Evolutionary conservation across 169 alveolate genomes (phyloP), one percentile per base, ranked within the genome.

Genomic region (Eimeria necatrix): DNA sequence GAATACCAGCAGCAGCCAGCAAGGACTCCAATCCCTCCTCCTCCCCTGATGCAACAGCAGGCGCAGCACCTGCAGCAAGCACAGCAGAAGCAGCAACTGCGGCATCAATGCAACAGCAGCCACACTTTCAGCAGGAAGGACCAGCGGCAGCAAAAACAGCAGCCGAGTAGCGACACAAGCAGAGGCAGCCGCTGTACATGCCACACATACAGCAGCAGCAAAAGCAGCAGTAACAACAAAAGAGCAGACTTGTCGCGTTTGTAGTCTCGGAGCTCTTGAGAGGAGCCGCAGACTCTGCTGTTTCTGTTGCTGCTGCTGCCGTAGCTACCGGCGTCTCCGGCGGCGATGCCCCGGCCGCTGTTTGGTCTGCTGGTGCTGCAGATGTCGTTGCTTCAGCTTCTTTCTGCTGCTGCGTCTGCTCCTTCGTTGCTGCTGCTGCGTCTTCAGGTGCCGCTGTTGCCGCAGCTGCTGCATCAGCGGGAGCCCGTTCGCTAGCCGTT

Each of bases 1-100:
- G 93, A 16, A 86, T 64, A 14, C 83, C 93, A 26, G 83, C 70
- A 49, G 83, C 93, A 16, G 73, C 83, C 9, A 86, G 73, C 64
- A 86, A 24, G 32, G 83, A 61, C 84, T 70, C 93, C 49, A 59
- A 24, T 60, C 73, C 52, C 48, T 70, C 83, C 4, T 56, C 93
- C 20, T 86, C 60, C 22, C 71, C n/a, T 18, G 93, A 60, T 32
- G 56, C 74, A 6, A 32, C 53, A 5, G 60, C 74, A 52, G 53
- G 3, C 24, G 68, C 56, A 8, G 59, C 64, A 6, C n/a, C 2
- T 5, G 53, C 90, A 80, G 49, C 78, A 51, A 48, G 41, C 41
- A 32, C 41, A 32, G 0, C 41, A 32, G 20, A 16, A 59, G 22
- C 22, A 12, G 20, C 70, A 4, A 24, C 5, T 18, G 56, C 60